Evolutionary conservation across 306 rosid genomes (phyloP).

Genomic region (Elaeagnus macrophylla): DNA sequence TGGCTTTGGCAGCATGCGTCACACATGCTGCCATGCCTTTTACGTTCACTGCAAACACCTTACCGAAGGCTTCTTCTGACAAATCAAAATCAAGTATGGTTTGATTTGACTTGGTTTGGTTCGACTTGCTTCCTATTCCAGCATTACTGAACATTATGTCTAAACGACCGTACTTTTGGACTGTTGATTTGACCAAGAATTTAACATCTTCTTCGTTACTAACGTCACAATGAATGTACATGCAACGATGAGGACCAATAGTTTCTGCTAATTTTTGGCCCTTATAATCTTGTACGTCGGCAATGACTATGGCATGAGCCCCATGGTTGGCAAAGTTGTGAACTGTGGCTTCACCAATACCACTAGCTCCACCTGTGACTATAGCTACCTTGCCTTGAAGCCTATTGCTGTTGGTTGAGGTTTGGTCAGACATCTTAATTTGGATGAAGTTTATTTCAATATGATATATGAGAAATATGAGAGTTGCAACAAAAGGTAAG

Average conservation of each 20-base stretch:
- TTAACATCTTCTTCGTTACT: conserved; percentile 39
- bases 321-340: no score
- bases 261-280: no score
- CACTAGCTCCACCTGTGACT: no score
- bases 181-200: conserved; percentile 27
- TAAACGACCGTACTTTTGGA: conserved; percentile 25
- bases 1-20: no score
- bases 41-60: conserved; percentile 19
- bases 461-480: no score
- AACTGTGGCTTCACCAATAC: no score
- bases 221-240: conserved; percentile 46
- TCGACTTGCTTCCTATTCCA: conserved; percentile 20
- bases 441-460: no score
- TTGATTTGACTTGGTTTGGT: conserved; percentile 29
- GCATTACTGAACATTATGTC: conserved; percentile 70
- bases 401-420: not conserved
- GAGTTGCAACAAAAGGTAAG: no score
- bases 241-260: conserved; percentile 40
- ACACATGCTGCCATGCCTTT: no score
- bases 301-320: no score
- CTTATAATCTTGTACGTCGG: no score
- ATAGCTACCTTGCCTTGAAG: conserved; percentile 40
- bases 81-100: conserved; percentile 30
- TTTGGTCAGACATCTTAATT: conserved; percentile 1
- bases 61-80: conserved; percentile 15